These are phyloP conservation scores for Fereydounia khargensis DNA, from an alignment of 1,284 basidiomycete genomes.

Conservation along the genomic window DNA sequence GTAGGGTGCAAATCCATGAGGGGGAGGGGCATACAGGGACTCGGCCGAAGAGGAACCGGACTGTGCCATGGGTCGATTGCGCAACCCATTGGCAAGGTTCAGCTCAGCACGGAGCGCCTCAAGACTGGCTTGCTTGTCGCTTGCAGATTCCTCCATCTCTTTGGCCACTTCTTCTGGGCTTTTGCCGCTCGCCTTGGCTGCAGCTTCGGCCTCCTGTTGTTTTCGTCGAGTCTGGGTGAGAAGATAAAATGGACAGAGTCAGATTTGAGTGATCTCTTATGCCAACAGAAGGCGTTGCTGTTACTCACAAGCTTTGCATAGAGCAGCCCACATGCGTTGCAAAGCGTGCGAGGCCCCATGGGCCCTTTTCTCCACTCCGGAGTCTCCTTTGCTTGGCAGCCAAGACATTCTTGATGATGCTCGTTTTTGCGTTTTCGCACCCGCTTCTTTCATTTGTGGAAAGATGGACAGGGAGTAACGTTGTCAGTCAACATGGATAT, in stretches of 20 bases:
- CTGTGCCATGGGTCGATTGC: constrained; percentile 19
- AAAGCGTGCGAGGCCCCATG: constrained; percentile 48
- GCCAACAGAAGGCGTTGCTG: too few species aligned
- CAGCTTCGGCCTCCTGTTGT: constrained; percentile 25
- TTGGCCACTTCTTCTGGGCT: constrained; percentile 16
- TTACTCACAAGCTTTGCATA: constrained; percentile 37
- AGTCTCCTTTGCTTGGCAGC: constrained; percentile 37
- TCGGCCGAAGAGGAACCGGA: too few species aligned
- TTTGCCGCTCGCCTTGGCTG: constrained; percentile 24
- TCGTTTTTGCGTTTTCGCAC: constrained; percentile 35
- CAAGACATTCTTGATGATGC: constrained; percentile 33
- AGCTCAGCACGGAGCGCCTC: constrained; percentile 32
- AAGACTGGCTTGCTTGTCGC: constrained; percentile 29
- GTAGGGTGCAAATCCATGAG: too few species aligned
- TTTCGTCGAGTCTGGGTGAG: constrained; percentile 14
- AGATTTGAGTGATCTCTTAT: too few species aligned
- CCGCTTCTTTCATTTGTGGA: constrained; percentile 10
- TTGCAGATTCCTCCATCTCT: constrained; percentile 29
- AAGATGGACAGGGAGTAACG: too few species aligned
- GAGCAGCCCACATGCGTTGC: constrained; percentile 52
- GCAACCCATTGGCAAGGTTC: constrained; percentile 19
- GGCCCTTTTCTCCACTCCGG: constrained; percentile 56
- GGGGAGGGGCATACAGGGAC: too few species aligned
- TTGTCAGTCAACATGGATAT: background rate
- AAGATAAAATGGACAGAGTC: background rate